These are phyloP conservation scores for Phaffomyces thermotolerans DNA, from an alignment of 805 yeast species.

Conservation along the genomic window DNA sequence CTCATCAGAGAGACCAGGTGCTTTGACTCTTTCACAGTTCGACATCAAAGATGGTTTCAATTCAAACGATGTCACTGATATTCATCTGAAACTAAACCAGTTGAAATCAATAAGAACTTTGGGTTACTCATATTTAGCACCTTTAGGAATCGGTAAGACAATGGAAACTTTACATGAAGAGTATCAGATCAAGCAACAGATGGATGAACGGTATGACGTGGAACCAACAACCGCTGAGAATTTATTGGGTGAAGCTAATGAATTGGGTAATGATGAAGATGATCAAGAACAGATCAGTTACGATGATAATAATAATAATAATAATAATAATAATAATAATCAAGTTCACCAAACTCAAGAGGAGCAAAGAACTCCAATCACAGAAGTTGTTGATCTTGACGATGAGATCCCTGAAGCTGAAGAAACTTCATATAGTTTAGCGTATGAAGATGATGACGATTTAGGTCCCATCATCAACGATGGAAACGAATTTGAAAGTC, in stretches of 20 bases:
- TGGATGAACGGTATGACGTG: constrained; percentile 21
- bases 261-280: neutral
- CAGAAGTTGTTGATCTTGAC: constrained; percentile 29
- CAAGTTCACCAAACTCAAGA: neutral
- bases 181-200: constrained; percentile 19
- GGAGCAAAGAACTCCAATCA: constrained; percentile 4
- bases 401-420: constrained; percentile 39
- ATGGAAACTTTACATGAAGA: constrained; percentile 34
- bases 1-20: constrained; percentile 38
- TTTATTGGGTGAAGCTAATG: constrained; percentile 24
- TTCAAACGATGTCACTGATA: constrained; percentile 4
- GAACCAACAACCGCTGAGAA: constrained; percentile 24
- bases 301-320: too few species aligned
- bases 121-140: constrained; percentile 45
- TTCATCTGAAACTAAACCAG: constrained; percentile 13
- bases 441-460: constrained; percentile 28
- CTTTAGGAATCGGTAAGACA: constrained; percentile 55
- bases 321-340: too few species aligned
- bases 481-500: constrained; percentile 16
- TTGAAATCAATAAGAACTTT: constrained; percentile 30
- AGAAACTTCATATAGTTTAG: constrained; percentile 27
- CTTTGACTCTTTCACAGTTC: constrained; percentile 8
- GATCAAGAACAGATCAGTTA: neutral
- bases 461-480: constrained; percentile 15
- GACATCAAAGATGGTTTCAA: neutral